A percentile compares a stretch with the other conserved stretches of the same genome.
phyloP scores from a whole-genome alignment of 2,329 filamentous ascomycete genomes.

The Sordariomycetes sp. region DNA sequence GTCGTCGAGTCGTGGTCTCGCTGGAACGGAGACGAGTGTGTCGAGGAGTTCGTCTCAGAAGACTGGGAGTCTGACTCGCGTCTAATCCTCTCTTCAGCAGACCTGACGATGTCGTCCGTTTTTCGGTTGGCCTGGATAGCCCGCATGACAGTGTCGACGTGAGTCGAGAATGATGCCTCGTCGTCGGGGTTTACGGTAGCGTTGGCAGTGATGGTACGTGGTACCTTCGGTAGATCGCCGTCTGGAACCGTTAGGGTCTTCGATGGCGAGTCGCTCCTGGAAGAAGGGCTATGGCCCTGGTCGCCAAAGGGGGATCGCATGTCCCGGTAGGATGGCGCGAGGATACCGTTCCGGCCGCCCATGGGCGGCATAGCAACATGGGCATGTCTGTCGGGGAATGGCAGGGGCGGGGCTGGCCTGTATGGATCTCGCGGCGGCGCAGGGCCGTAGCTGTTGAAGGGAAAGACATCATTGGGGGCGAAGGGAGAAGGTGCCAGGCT shows the following conservation, averaged over 20 bases:
- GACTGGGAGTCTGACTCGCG: background rate
- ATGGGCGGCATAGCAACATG: conserved; percentile 7
- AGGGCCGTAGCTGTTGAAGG: conserved; percentile 27
- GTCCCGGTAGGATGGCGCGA: conserved; percentile 12
- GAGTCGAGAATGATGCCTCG: conserved; percentile 59
- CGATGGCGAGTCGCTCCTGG: conserved; percentile 19
- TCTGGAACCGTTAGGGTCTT: conserved; percentile 3
- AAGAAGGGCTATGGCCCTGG: conserved; percentile 15
- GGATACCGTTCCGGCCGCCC: background rate
- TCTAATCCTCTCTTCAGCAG: conserved; percentile 7
- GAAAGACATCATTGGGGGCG: conserved; percentile 25
- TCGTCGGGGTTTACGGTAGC: conserved; percentile 29
- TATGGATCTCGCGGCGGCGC: conserved; percentile 18
- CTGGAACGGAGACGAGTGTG: background rate
- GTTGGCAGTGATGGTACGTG: conserved; percentile 30
- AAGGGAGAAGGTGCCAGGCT: conserved; percentile 28
- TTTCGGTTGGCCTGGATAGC: conserved; percentile 61
- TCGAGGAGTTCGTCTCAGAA: conserved; percentile 1
- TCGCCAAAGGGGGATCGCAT: conserved; percentile 16
- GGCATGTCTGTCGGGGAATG: conserved; percentile 8
- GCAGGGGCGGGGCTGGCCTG: conserved; percentile 11
- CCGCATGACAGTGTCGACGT: conserved; percentile 81
- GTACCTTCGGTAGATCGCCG: conserved; percentile 7
- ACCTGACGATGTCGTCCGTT: conserved; percentile 14
- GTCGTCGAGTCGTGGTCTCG: conserved; percentile 1